phyloP scores from a whole-genome alignment of 2,329 filamentous ascomycete species.

The Aspergillus sergii region DNA sequence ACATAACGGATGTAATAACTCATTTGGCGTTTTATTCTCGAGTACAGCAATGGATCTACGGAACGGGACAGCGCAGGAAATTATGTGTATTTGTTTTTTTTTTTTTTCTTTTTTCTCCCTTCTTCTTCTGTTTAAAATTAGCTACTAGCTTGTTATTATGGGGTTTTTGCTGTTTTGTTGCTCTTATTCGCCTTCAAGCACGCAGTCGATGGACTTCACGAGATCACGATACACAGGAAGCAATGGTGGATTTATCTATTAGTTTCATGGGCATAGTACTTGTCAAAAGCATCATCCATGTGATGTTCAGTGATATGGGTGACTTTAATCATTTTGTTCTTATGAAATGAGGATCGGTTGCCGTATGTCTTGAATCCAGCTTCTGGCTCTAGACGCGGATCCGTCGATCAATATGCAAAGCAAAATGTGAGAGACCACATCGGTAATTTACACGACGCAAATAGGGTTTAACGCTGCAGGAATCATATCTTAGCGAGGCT shows the following conservation, averaged over 20 bases:
- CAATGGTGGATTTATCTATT: conserved; percentile 11
- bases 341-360: background rate
- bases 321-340: background rate
- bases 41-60: conserved; percentile 1
- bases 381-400: background rate
- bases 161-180: conserved; percentile 9
- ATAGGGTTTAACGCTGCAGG: background rate
- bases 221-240: conserved; percentile 29
- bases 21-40: conserved; percentile 10
- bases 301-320: conserved; percentile 13
- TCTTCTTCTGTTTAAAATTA: conserved; percentile 4
- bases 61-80: background rate
- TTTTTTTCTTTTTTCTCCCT: background rate
- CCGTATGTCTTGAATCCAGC: background rate
- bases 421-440: background rate
- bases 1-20: conserved; percentile 13
- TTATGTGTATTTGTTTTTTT: conserved; percentile 1
- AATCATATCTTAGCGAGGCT: background rate
- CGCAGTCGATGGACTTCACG: conserved; percentile 21
- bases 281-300: background rate
- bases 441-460: background rate
- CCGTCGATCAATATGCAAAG: background rate
- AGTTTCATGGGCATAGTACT: conserved; percentile 9
- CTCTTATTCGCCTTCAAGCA: conserved; percentile 9
- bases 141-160: conserved; percentile 2